Conservation (phyloP, 1,284 basidiomycete species). For the Boletus calvinii region DNA sequence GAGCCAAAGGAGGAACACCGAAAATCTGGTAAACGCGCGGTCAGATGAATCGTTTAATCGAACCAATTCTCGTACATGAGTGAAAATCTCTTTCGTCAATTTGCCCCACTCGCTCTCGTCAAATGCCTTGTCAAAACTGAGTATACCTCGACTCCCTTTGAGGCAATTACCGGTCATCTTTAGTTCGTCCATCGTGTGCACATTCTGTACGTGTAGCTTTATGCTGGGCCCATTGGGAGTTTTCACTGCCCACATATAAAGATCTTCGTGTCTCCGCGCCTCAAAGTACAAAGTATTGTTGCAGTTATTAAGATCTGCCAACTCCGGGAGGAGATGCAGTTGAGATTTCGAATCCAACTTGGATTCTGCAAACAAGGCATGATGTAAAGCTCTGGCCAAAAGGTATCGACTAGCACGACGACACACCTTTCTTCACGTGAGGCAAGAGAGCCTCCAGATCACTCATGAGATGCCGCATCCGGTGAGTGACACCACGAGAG, state of each 20-base stretch:
- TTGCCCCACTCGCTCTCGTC: constrained; percentile 88
- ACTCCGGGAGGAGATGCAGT: constrained; percentile 90
- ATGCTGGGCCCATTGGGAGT: constrained; percentile 97
- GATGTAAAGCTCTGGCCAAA: not conserved
- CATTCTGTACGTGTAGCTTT: constrained; percentile 97
- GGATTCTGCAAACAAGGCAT: constrained; percentile 59
- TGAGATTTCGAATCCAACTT: constrained; percentile 98
- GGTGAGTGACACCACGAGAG: constrained; percentile 92
- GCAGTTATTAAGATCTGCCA: constrained; percentile 97
- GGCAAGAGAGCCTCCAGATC: constrained; percentile 91
- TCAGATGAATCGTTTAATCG: constrained; percentile 4
- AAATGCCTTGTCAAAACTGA: constrained; percentile 93
- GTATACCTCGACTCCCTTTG: constrained; percentile 89
- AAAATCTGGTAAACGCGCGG: constrained; percentile 69
- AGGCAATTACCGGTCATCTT: constrained; percentile 99
- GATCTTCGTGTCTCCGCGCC: constrained; percentile 91
- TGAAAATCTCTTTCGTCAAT: constrained; percentile 93
- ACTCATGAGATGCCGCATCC: constrained; percentile 97
- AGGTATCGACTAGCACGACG: not conserved
- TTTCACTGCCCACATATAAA: constrained; percentile 97
- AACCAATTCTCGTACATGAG: constrained; percentile 70
- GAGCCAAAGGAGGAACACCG: constrained; percentile 85
- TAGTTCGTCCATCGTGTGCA: constrained; percentile 99
- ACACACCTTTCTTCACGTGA: constrained; percentile 93
- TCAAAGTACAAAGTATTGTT: constrained; percentile 99